Conservation (phyloP, 2,329 filamentous ascomycete species). For the Echinosphaeria canescens region DNA sequence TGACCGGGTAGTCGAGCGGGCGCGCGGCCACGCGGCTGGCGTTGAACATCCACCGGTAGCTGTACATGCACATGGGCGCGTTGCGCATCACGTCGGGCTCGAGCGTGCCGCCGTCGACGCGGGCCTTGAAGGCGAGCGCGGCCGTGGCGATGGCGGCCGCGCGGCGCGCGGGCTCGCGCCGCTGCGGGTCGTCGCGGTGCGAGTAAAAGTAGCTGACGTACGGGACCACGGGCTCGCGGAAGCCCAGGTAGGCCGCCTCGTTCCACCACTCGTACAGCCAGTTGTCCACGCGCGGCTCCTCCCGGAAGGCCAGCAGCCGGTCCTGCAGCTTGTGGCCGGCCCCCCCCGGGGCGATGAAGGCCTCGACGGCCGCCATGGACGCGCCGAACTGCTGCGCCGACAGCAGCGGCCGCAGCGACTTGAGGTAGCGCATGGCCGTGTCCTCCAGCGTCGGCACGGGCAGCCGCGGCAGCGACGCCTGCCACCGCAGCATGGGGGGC, state of each 20-base stretch:
- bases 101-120: conserved; percentile 61
- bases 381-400: conserved; percentile 43
- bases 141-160: conserved; percentile 78
- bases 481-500: conserved; percentile 63
- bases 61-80: conserved; percentile 93
- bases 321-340: conserved; percentile 71
- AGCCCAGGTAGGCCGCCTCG: conserved; percentile 73
- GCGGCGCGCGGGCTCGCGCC: conserved; percentile 76
- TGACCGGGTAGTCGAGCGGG: conserved; percentile 63
- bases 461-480: conserved; percentile 63
- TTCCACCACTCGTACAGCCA: conserved; percentile 99
- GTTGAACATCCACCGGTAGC: conserved; percentile 99
- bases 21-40: conserved; percentile 65
- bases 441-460: conserved; percentile 70
- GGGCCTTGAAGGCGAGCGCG: conserved; percentile 80
- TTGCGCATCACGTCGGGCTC: conserved; percentile 99
- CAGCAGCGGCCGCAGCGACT: conserved; percentile 56
- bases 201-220: conserved; percentile 99
- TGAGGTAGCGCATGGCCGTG: conserved; percentile 61
- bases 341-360: conserved; percentile 76
- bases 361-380: conserved; percentile 66
- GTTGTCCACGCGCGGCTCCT: conserved; percentile 67
- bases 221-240: conserved; percentile 88
- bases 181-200: conserved; percentile 76
- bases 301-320: conserved; percentile 57